Evolutionary conservation across 129 eudicot species (phyloP).

Genomic region (Dittrichia graveolens): DNA sequence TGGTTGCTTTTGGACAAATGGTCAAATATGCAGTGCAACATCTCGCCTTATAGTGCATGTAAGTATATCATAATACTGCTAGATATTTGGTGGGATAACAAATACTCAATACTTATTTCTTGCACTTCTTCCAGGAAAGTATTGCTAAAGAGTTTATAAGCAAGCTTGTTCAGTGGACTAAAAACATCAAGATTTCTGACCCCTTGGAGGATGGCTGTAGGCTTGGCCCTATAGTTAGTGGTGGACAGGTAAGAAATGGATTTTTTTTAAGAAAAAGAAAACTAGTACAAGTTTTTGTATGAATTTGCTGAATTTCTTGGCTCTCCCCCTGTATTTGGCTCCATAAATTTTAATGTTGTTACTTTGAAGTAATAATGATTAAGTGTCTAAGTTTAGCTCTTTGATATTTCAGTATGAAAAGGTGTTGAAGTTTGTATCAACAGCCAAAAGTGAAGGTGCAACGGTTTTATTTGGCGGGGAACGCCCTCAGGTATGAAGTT

Average conservation of each 20-base stretch:
- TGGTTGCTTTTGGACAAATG: conserved; percentile 98
- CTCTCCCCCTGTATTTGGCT: no score
- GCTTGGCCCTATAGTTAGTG: conserved; percentile 79
- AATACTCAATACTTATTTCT: neutral
- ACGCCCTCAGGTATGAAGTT: conserved; percentile 59
- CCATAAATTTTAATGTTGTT: neutral
- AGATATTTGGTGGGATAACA: neutral
- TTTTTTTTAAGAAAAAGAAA: no score
- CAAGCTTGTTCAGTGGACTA: conserved; percentile 71
- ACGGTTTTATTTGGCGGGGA: conserved; percentile 75
- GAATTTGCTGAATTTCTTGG: no score
- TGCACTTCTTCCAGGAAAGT: conserved; percentile 57
- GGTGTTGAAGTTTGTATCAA: conserved; percentile 64
- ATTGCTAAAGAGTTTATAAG: conserved; percentile 65
- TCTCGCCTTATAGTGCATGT: conserved; percentile 87
- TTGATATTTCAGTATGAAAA: conserved; percentile 66
- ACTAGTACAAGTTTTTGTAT: no score
- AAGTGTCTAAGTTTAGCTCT: conserved; percentile 7
- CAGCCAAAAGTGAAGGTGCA: conserved; percentile 91
- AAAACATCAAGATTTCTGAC: conserved; percentile 80
- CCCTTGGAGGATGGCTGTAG: conserved; percentile 93
- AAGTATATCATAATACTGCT: neutral
- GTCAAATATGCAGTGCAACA: conserved; percentile 96
- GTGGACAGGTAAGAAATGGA: conserved; percentile 55
- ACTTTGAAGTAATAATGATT: neutral